These are phyloP conservation scores for Flaveria linearis DNA, from an alignment of 129 eudicot genomes.

Conservation along the genomic window DNA sequence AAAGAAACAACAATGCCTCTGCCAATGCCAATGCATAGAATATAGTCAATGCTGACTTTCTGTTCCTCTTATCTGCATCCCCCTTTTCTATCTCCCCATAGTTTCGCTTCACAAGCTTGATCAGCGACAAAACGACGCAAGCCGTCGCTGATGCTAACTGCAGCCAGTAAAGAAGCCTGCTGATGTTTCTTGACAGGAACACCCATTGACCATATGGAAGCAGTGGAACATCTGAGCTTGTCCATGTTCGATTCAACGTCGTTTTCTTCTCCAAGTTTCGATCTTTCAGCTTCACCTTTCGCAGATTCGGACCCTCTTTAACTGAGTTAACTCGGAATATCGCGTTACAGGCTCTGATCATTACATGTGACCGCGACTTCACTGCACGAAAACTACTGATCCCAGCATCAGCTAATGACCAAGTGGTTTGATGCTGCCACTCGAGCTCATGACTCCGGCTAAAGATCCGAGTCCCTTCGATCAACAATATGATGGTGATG, in stretches of 20 bases:
- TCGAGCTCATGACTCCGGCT: slow-evolving; percentile 97
- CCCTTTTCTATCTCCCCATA: slow-evolving; percentile 66
- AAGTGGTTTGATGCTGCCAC: slow-evolving; percentile 96
- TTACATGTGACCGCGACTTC: slow-evolving; percentile 44
- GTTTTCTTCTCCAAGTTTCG: slow-evolving; percentile 35
- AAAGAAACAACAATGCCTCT: slow-evolving; percentile 80
- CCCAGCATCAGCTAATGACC: slow-evolving; percentile 75
- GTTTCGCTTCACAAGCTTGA: slow-evolving; percentile 59
- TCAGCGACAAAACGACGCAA: slow-evolving; percentile 67
- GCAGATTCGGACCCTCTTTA: not conserved
- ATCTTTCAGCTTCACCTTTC: slow-evolving; percentile 12
- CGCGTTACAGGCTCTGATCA: slow-evolving; percentile 34
- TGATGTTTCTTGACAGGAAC: slow-evolving; percentile 65
- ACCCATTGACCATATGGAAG: slow-evolving; percentile 80
- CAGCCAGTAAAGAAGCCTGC: slow-evolving; percentile 69
- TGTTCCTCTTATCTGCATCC: slow-evolving; percentile 71
- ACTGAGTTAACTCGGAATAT: slow-evolving; percentile 28
- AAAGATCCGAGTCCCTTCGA: slow-evolving; percentile 82
- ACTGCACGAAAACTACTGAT: slow-evolving; percentile 66
- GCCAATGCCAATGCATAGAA: slow-evolving; percentile 85
- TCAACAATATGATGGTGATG: slow-evolving; percentile 66
- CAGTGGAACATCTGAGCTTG: slow-evolving; percentile 75
- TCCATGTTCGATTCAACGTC: slow-evolving; percentile 67
- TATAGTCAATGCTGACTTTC: slow-evolving; percentile 62
- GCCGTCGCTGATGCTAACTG: slow-evolving; percentile 78